Base-by-base conservation (phyloP, 2,329 filamentous ascomycete species). In the Emmonsiellopsis sp. region DNA sequence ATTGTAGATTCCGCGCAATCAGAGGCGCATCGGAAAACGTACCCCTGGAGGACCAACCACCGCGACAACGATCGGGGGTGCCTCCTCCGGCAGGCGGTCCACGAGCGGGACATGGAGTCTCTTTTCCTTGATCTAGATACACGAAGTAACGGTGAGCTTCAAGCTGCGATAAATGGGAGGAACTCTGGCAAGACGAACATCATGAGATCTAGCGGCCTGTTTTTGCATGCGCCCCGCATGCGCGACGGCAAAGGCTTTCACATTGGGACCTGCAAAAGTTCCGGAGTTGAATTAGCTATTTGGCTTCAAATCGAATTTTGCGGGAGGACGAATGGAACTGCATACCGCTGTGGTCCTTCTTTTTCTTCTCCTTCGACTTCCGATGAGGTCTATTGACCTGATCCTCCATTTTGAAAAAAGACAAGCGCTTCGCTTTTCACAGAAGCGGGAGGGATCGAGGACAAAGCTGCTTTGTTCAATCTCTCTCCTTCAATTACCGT, bases 41-140 rank as follows among this genome's bases (percentile, higher is more conserved):
- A 91, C 92, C 55, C 93, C 93, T 1, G 93, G 89, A 53, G 93
- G 93, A 52, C 93, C 94, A 66, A 97, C 91, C 56, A 98, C 91
- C 56, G 89, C 84, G 62, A 97, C 92, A 54, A 98, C 84, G 55
- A 94, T 83, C 55, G 93, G 93, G 31, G 93, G 91, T 13, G 93
- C 87, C 74, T 97, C 93, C 71, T 97, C 92, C 60, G 93, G 92
- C 32, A 97, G 78, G 61, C 94, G 85, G 77, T 98, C 93, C 74
- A 97, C 87, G 68, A 95, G 86, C 44, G 93, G 93, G 14, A 98
- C 93, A 78, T 98, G 94, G 40, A 97, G 79, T 55, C 92, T 83
- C 73, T 94, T 96, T 73, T 98, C 94, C 79, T 89, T 93, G 71
- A 95, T 84, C 86, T 91, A 65, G 10, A 56, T 50, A 8, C 44